Evolutionary conservation across 2,329 filamentous ascomycete genomes (phyloP), one percentile per base, ranked within the genome.

Genomic region (Paecilomyces formosus): DNA sequence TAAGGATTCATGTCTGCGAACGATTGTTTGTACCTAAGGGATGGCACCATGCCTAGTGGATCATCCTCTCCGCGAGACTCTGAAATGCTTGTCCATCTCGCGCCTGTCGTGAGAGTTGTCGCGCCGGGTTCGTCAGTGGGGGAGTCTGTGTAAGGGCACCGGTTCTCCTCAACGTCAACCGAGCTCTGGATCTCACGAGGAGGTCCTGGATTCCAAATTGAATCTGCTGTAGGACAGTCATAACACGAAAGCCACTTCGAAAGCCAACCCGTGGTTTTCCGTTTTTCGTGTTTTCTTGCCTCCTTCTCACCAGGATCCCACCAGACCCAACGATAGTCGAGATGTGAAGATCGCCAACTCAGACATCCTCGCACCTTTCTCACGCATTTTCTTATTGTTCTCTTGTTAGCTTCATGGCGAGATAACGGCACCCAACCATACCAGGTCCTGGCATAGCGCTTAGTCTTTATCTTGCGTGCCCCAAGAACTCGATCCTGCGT

Each of bases 391-490:
- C 62, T 62, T 30, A 70, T 61, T 3, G 63, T 39, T 7, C 60
- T 30, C 57, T 71, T 74, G 30, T 68, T 68, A 7, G 63, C 59
- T 50, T 74, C 63, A 26, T 74, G 69, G 5, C 61, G 66, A n/a
- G 70, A 59, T 12, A 68, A 55, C 1, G 70, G 63, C 13, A 76
- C 65, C 75, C 75, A 77, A 33, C 74, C 75, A 58, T 77, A 75
- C 74, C 75, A 77, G 12, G 74, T 75, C 50, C 69, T 74, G 24
- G 69, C 69, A 60, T 75, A 76, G 13, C 72, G 72, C 60, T 65
- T 63, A 15, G 64, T 65, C 9, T 66, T 62, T 3, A 61, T 55
- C 59, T 72, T 75, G 24, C 71, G 71, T 56, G 60, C 63, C 52
- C 62, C 56, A 21, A 75, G 55, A 30, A 77, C 68, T 60, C 65